Evolutionary conservation across 2,329 filamentous ascomycete genomes (phyloP).

Genomic region (Massarina eburnea): DNA sequence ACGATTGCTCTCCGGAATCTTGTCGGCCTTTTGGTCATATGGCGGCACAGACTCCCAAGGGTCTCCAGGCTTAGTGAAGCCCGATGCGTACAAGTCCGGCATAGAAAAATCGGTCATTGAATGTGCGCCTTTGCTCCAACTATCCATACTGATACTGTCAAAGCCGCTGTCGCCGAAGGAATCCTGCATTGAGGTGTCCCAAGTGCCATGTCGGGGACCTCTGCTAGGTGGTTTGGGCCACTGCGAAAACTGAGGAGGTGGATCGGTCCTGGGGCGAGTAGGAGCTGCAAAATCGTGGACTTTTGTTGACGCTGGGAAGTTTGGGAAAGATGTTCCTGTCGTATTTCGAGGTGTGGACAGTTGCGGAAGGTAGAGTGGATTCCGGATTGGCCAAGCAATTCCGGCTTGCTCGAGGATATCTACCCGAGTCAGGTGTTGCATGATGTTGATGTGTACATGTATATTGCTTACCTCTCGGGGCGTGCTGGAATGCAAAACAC

Average conservation of each 20-base stretch:
- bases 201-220: slow-evolving; percentile 8
- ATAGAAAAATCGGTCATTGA: slow-evolving; percentile 18
- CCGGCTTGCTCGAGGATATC: slow-evolving; percentile 71
- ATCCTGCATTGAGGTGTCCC: slow-evolving; percentile 17
- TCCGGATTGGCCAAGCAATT: slow-evolving; percentile 74
- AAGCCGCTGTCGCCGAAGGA: slow-evolving; percentile 10
- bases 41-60: slow-evolving; percentile 9
- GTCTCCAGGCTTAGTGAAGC: slow-evolving; percentile 4
- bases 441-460: not conserved
- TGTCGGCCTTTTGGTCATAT: not conserved
- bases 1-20: slow-evolving; percentile 7
- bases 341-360: slow-evolving; percentile 2
- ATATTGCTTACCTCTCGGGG: slow-evolving; percentile 65
- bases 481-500: slow-evolving; percentile 83
- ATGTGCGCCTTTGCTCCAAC: slow-evolving; percentile 19
- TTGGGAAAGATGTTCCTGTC: not conserved
- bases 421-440: slow-evolving; percentile 37
- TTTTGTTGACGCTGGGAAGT: slow-evolving; percentile 14
- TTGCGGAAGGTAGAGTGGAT: slow-evolving; percentile 30
- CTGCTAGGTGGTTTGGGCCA: slow-evolving; percentile 15
- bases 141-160: slow-evolving; percentile 23
- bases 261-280: slow-evolving; percentile 18
- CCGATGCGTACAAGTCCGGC: slow-evolving; percentile 17
- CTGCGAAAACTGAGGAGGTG: slow-evolving; percentile 15
- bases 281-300: slow-evolving; percentile 2